These are phyloP conservation scores for Ambrosia hybrid DNA, from an alignment of 140 eudicot genomes.

Conservation along the genomic window DNA sequence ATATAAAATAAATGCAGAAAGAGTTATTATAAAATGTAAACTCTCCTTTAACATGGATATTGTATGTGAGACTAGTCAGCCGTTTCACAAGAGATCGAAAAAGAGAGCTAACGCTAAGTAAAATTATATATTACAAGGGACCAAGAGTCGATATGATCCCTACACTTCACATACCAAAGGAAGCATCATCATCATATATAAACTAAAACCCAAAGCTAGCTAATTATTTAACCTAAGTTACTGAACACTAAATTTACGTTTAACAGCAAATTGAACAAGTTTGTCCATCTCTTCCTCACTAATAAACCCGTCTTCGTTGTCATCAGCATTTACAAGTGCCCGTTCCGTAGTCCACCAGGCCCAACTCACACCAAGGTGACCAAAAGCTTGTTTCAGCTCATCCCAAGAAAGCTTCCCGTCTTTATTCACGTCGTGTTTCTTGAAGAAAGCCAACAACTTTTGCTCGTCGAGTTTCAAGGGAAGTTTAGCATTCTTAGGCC, in stretches of 20 bases:
- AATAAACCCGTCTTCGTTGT: constrained; percentile 25
- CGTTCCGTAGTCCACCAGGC: constrained; percentile 20
- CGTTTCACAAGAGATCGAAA: no score
- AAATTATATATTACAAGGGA: neutral
- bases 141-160: neutral
- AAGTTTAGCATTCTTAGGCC: constrained; percentile 4
- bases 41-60: neutral
- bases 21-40: neutral
- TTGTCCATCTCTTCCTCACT: constrained; percentile 26
- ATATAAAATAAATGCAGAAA: no score
- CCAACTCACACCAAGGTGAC: constrained; percentile 30
- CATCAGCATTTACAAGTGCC: constrained; percentile 32
- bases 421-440: constrained; percentile 22
- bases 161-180: neutral
- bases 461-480: constrained; percentile 18
- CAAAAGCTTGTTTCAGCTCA: constrained; percentile 36
- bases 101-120: neutral
- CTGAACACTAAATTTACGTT: constrained; percentile 8
- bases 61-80: no score
- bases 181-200: constrained; percentile 8
- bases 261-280: constrained; percentile 28
- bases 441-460: constrained; percentile 23
- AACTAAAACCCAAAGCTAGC: neutral
- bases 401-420: constrained; percentile 29
- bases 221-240: neutral